Conservation (phyloP, 345 rosid species). For the Populus tremula region DNA sequence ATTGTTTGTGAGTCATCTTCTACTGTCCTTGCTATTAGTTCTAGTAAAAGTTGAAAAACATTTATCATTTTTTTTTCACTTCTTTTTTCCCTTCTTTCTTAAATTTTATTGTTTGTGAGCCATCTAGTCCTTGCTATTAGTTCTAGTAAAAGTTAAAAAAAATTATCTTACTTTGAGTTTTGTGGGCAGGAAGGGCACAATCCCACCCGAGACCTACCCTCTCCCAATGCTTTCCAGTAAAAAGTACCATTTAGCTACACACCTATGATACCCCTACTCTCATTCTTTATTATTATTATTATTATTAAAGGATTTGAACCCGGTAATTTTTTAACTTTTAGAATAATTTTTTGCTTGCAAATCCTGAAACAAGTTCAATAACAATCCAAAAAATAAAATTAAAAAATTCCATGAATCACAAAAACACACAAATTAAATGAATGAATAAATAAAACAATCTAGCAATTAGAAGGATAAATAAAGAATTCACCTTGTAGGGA, state of each 20-base stretch:
- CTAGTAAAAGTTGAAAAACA: too few relatives aligned
- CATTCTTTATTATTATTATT: neutral
- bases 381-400: neutral
- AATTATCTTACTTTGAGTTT: neutral
- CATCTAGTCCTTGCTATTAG: neutral
- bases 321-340: neutral
- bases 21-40: neutral
- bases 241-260: too few relatives aligned
- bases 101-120: too few relatives aligned
- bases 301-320: neutral
- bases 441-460: neutral
- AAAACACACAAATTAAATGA: neutral
- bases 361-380: constrained; percentile 12
- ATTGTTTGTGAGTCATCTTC: neutral
- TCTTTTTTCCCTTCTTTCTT: too few relatives aligned
- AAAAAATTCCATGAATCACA: neutral
- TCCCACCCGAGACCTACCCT: neutral
- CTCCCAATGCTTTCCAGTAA: neutral
- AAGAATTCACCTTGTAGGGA: constrained; percentile 49
- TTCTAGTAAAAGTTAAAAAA: too few relatives aligned
- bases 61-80: too few relatives aligned
- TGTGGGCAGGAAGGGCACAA: neutral
- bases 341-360: neutral
- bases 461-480: neutral
- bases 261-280: too few relatives aligned